Conservation (phyloP, 768 basidiomycete species). For the Gautieria morchelliformis region DNA sequence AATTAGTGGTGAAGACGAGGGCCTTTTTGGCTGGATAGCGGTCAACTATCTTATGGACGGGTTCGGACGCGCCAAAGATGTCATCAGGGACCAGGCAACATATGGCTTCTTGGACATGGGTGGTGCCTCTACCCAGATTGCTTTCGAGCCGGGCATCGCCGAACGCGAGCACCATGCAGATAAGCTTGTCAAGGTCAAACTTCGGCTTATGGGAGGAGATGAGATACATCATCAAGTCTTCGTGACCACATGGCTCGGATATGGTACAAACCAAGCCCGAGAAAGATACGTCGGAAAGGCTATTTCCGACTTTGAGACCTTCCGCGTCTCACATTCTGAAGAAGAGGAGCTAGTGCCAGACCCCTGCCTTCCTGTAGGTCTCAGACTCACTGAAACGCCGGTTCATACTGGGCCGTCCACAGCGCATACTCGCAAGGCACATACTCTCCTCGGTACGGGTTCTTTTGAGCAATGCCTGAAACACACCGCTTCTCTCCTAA, state of each 20-base stretch:
- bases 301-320: slow-evolving; percentile 46
- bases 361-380: slow-evolving; percentile 80
- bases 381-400: slow-evolving; percentile 51
- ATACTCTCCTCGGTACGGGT: slow-evolving; percentile 74
- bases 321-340: slow-evolving; percentile 16
- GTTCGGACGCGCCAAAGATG: slow-evolving; percentile 41
- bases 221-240: slow-evolving; percentile 90
- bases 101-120: slow-evolving; percentile 99
- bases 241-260: slow-evolving; percentile 97
- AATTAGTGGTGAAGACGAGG: slow-evolving; percentile 97
- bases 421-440: slow-evolving; percentile 39
- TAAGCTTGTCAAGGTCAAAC: slow-evolving; percentile 67
- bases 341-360: slow-evolving; percentile 47
- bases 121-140: slow-evolving; percentile 97
- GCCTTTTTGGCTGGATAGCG: slow-evolving; percentile 96
- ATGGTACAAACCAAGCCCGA: slow-evolving; percentile 94
- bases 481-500: slow-evolving; percentile 66
- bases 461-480: slow-evolving; percentile 80
- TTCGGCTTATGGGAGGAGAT: slow-evolving; percentile 74
- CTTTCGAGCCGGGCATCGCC: slow-evolving; percentile 73
- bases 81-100: slow-evolving; percentile 56
- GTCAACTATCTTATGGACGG: slow-evolving; percentile 99
- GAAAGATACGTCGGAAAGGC: slow-evolving; percentile 78
- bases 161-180: slow-evolving; percentile 40
- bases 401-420: slow-evolving; percentile 31